A percentile compares a stretch with the other conserved stretches of the same genome.
These are phyloP conservation scores for Phellopilus nigrolimitatus DNA, from an alignment of 1,284 basidiomycete genomes.

Conservation along the genomic window DNA sequence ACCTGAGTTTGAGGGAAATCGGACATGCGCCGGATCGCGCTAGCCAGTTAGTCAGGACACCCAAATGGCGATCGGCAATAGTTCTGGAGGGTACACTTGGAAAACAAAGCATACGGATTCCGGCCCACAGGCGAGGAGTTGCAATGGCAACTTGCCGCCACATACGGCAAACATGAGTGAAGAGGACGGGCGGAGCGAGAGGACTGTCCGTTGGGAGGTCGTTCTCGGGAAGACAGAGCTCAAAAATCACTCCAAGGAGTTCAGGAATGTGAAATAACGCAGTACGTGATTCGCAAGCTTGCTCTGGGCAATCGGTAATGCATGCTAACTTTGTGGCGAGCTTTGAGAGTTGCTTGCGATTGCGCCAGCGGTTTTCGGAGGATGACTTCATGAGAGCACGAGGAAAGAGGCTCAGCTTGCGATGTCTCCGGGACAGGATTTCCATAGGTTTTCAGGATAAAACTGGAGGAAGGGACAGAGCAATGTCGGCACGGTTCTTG, in stretches of 20 bases:
- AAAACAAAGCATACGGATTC: constrained; percentile 10
- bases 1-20: constrained; percentile 1
- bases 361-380: too few relatives aligned
- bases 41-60: constrained; percentile 4
- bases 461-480: too few relatives aligned
- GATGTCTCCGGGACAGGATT: too few relatives aligned
- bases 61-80: background rate
- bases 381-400: too few relatives aligned
- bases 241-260: constrained; percentile 3
- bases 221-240: constrained; percentile 3
- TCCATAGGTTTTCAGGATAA: too few relatives aligned
- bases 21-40: background rate
- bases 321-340: too few relatives aligned
- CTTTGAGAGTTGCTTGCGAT: too few relatives aligned
- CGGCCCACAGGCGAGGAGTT: constrained; percentile 20
- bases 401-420: too few relatives aligned
- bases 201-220: constrained; percentile 4
- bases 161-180: constrained; percentile 17
- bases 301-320: too few relatives aligned
- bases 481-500: too few relatives aligned
- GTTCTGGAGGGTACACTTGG: background rate
- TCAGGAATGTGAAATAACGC: constrained; percentile 9
- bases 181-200: constrained; percentile 6
- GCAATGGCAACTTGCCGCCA: constrained; percentile 19
- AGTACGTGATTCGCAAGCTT: too few relatives aligned